phyloP scores from a whole-genome alignment of 2,329 filamentous ascomycete species.

The Zalaria sp. region DNA sequence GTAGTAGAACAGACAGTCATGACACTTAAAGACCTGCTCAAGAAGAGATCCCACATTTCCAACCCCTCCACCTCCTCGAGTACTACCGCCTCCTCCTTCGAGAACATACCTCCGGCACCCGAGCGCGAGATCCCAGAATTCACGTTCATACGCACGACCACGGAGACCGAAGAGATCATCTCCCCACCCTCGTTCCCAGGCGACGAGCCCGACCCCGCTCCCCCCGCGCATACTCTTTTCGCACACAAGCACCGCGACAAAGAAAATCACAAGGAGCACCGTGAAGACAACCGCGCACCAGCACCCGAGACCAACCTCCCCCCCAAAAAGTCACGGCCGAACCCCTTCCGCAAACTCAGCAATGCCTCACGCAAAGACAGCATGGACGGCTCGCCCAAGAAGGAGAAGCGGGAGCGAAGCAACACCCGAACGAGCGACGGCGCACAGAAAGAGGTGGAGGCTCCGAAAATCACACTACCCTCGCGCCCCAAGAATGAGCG shows the following conservation, averaged over 20 bases:
- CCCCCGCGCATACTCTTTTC: too few species aligned
- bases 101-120: constrained; percentile 11
- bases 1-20: not conserved
- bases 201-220: constrained; percentile 16
- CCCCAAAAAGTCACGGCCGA: constrained; percentile 9
- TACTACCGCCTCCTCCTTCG: constrained; percentile 7
- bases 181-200: constrained; percentile 47
- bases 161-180: constrained; percentile 64
- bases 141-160: constrained; percentile 75
- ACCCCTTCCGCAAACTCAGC: constrained; percentile 17
- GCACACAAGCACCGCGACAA: too few species aligned
- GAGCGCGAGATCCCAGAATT: constrained; percentile 47
- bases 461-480: constrained; percentile 1
- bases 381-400: not conserved
- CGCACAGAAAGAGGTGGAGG: not conserved
- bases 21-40: constrained; percentile 13
- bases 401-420: not conserved
- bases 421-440: not conserved
- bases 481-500: constrained; percentile 19
- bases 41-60: constrained; percentile 6
- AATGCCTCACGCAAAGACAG: constrained; percentile 4
- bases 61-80: not conserved
- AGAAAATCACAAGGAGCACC: too few species aligned
- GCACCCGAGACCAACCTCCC: constrained; percentile 11
- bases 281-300: not conserved